phyloP scores from a whole-genome alignment of 805 yeast species.

The Ogataea corticis region DNA sequence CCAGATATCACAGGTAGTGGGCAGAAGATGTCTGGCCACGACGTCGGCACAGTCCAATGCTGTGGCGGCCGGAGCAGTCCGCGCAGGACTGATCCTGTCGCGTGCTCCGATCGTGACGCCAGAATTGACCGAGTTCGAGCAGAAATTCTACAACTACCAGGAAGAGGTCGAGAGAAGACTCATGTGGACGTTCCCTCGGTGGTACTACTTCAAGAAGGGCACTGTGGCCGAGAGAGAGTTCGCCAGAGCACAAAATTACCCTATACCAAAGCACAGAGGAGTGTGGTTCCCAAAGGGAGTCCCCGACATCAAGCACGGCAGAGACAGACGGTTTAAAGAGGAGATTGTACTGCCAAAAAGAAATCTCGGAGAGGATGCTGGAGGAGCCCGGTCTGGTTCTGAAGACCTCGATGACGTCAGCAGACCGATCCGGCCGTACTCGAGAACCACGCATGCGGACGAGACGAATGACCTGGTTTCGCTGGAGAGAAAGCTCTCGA shows the following conservation, averaged over 20 bases:
- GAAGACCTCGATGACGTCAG: slow-evolving; percentile 56
- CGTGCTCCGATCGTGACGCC: slow-evolving; percentile 85
- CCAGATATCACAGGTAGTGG: slow-evolving; percentile 3
- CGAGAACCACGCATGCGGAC: slow-evolving; percentile 82
- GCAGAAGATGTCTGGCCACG: slow-evolving; percentile 14
- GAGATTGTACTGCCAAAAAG: slow-evolving; percentile 68
- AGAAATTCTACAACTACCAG: slow-evolving; percentile 78
- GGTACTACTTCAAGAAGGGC: slow-evolving; percentile 88
- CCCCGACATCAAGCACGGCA: slow-evolving; percentile 82
- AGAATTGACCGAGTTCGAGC: slow-evolving; percentile 69
- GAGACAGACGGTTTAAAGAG: slow-evolving; percentile 86
- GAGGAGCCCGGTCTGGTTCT: slow-evolving; percentile 10
- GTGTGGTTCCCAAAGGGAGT: slow-evolving; percentile 80
- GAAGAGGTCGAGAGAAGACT: slow-evolving; percentile 82
- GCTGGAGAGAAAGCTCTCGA: slow-evolving; percentile 75
- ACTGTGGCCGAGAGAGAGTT: slow-evolving; percentile 84
- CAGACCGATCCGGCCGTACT: slow-evolving; percentile 65
- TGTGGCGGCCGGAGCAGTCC: slow-evolving; percentile 15
- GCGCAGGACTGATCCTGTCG: slow-evolving; percentile 65
- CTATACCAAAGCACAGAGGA: slow-evolving; percentile 69
- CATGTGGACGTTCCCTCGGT: slow-evolving; percentile 97
- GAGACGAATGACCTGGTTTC: slow-evolving; percentile 56
- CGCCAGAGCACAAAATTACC: slow-evolving; percentile 71
- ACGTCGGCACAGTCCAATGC: not conserved
- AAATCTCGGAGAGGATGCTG: slow-evolving; percentile 42